Evolutionary conservation across 306 rosid species (phyloP).

Genomic region (Oemleria cerasiformis): DNA sequence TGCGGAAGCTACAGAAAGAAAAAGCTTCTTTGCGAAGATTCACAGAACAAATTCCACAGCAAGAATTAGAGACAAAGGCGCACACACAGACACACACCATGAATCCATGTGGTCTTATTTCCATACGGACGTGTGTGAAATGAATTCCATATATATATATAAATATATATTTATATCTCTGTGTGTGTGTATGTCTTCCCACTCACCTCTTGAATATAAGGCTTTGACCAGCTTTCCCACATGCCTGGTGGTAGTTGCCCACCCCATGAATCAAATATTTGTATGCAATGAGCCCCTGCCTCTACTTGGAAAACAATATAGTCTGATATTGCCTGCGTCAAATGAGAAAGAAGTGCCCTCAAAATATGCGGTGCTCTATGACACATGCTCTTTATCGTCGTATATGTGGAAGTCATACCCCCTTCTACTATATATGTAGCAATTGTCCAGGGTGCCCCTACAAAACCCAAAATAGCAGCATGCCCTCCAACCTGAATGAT

Average conservation of each 20-base stretch:
- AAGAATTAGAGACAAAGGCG: too few relatives aligned
- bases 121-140: not conserved
- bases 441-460: slow-evolving; percentile 98
- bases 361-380: slow-evolving; percentile 85
- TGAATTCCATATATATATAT: not conserved
- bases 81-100: not conserved
- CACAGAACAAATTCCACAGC: not conserved
- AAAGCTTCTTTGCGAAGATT: not conserved
- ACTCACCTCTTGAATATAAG: slow-evolving; percentile 81
- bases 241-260: slow-evolving; percentile 89
- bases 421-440: slow-evolving; percentile 99
- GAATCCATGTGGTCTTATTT: not conserved
- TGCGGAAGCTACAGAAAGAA: not conserved
- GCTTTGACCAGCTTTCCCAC: slow-evolving; percentile 99
- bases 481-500: slow-evolving; percentile 65
- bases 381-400: slow-evolving; percentile 91
- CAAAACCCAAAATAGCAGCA: slow-evolving; percentile 96
- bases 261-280: slow-evolving; percentile 99
- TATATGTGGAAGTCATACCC: slow-evolving; percentile 82
- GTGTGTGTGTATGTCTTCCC: not conserved
- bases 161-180: too few relatives aligned
- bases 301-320: slow-evolving; percentile 81
- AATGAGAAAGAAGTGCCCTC: slow-evolving; percentile 82
- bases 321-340: slow-evolving; percentile 80
- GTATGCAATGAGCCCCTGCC: slow-evolving; percentile 96